phyloP scores from a whole-genome alignment of 192 early-diverging fungal genomes.

The Coemansia sp. region DNA sequence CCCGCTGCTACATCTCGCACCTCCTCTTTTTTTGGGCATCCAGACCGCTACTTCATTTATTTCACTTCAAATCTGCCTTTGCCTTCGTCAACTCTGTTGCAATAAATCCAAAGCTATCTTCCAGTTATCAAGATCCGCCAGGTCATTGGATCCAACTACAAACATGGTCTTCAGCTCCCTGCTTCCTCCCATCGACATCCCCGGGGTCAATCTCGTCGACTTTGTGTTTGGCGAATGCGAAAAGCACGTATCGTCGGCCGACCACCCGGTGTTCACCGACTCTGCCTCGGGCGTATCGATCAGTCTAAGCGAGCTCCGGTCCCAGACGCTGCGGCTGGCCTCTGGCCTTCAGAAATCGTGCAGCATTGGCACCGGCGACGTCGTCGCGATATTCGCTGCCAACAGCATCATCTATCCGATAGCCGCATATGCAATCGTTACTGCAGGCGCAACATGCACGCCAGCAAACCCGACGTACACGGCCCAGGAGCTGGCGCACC shows the following conservation, averaged over 20 bases:
- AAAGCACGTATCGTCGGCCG: neutral
- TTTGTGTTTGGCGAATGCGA: constrained; percentile 31
- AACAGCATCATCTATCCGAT: constrained; percentile 65
- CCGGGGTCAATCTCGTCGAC: constrained; percentile 21
- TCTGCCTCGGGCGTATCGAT: constrained; percentile 17
- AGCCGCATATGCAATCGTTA: constrained; percentile 61
- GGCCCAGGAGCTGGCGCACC: constrained; percentile 71
- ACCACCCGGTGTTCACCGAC: constrained; percentile 39
- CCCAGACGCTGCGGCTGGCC: constrained; percentile 16
- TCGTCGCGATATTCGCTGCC: constrained; percentile 56
- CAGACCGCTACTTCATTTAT: too few relatives aligned
- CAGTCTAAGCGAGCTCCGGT: constrained; percentile 20
- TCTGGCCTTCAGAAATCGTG: constrained; percentile 27
- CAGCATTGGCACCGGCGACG: constrained; percentile 64
- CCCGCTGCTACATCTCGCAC: too few relatives aligned
- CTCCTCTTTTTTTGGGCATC: too few relatives aligned
- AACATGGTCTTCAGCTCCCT: constrained; percentile 25
- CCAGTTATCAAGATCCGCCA: too few relatives aligned
- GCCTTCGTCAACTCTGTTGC: too few relatives aligned
- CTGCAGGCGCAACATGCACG: constrained; percentile 63
- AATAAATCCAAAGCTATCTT: too few relatives aligned
- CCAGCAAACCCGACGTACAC: constrained; percentile 82
- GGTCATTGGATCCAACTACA: too few relatives aligned
- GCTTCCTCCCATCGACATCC: constrained; percentile 33
- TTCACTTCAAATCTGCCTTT: neutral